Base-by-base conservation (phyloP, 2,329 filamentous ascomycete species). In the Neurospora sp. region DNA sequence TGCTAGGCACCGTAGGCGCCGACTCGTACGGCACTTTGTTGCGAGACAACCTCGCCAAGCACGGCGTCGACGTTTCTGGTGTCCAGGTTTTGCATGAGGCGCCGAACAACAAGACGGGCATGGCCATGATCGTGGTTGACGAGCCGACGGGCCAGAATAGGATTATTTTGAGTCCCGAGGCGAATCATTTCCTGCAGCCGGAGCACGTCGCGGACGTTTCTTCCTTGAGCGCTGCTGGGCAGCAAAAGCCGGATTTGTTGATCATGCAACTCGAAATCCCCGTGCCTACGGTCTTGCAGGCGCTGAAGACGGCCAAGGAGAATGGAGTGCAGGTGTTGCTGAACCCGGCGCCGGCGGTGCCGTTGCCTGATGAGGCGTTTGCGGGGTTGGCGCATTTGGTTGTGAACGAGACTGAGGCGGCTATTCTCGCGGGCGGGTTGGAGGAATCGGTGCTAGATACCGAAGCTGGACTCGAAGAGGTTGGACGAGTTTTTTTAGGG, bases 371-470 rank as follows among this genome's bases (percentile, higher is more conserved):
- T 0, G 84, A 87, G 38, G 89, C 88, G 9, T 96, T 91, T 77
- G 75, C 78, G 7, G 87, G 86, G 0, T 85, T 97, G 39, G 88
- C 89, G 58, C 93, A 97, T 76, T 84, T 97, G 62, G 87, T 97
- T 68, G 87, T 97, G 76, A 97, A 98, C 77, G 94, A 97, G 82
- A 96, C 91, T 1, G 94, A 97, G 82, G 92, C 93, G 2, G 86
- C 89, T 9, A 86, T 94, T 67, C 85, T 97, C 28, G 28, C 28
- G 28, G 3, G 87, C 0, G 88, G 86, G 1, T 82, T 82, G 69
- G 75, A 79, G 8, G 84, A 86, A 73, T 80, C 78, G 0, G 83
- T 84, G 33, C 82, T 89, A 68, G 84, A 86, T 38, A 77, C 77
- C 15, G 78, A 81, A 68, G 77, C 78, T 0, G 85, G 85, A 0